These are phyloP conservation scores for Synchytrium microbalum DNA, from an alignment of 371 early-diverging fungal species.

Conservation along the genomic window DNA sequence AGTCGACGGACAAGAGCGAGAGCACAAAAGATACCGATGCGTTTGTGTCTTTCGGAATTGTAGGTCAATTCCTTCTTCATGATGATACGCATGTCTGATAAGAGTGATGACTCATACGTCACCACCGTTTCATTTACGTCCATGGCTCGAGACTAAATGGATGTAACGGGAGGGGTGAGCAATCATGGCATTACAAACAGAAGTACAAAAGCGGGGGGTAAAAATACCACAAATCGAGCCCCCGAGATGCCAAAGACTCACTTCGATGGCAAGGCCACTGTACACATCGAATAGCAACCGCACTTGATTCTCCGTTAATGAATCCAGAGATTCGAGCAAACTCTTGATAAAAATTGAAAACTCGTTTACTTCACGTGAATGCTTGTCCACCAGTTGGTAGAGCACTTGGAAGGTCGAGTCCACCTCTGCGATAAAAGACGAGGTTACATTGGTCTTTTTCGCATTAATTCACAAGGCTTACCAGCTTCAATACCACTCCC, in stretches of 20 bases:
- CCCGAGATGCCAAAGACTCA: constrained; percentile 14
- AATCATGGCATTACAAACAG: no score
- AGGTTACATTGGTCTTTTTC: constrained; percentile 4
- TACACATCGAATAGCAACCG: constrained; percentile 61
- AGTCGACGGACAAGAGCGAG: constrained; percentile 63
- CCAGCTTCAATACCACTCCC: constrained; percentile 54
- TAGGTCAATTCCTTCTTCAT: constrained; percentile 76
- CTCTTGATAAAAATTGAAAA: constrained; percentile 71
- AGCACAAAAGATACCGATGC: constrained; percentile 68
- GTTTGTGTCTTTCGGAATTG: constrained; percentile 58
- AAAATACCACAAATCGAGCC: no score
- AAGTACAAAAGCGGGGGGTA: no score
- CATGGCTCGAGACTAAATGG: neutral
- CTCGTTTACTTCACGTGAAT: constrained; percentile 42
- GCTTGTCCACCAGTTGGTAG: constrained; percentile 42
- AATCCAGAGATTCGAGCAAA: constrained; percentile 60
- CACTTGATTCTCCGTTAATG: constrained; percentile 54
- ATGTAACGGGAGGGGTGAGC: neutral
- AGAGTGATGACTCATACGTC: constrained; percentile 20
- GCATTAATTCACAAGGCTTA: neutral
- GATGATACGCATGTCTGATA: constrained; percentile 64
- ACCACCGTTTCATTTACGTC: neutral
- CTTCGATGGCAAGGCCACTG: constrained; percentile 58
- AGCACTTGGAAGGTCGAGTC: constrained; percentile 56
- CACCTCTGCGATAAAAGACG: constrained; percentile 45